Conservation (phyloP, 202 grass and related monocot species). For the Zoysia matrella region DNA sequence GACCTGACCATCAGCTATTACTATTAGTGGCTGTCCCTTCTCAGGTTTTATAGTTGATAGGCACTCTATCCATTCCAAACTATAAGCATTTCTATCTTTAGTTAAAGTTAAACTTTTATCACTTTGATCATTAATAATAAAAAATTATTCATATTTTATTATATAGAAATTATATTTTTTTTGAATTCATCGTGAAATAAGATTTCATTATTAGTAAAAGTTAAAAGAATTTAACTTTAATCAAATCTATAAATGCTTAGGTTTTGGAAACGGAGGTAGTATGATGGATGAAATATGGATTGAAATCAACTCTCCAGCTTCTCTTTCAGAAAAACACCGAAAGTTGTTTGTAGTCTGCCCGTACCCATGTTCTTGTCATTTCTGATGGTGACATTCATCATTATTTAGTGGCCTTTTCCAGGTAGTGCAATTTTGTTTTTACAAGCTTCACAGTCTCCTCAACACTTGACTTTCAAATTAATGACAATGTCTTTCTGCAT, state of each 20-base stretch:
- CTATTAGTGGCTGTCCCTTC: not conserved
- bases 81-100: too few relatives aligned
- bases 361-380: conserved; percentile 25
- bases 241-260: too few relatives aligned
- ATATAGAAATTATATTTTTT: too few relatives aligned
- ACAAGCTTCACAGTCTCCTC: conserved; percentile 49
- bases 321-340: conserved; percentile 19
- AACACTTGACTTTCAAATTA: conserved; percentile 37
- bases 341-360: conserved; percentile 23
- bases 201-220: too few relatives aligned
- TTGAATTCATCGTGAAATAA: too few relatives aligned
- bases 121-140: too few relatives aligned
- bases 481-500: conserved; percentile 34
- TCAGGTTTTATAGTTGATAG: conserved; percentile 15
- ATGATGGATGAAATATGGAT: not conserved
- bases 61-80: too few relatives aligned
- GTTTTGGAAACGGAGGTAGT: too few relatives aligned
- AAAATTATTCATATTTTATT: too few relatives aligned
- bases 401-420: conserved; percentile 35
- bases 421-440: conserved; percentile 37
- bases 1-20: conserved; percentile 35
- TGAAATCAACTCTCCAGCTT: conserved; percentile 33
- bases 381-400: conserved; percentile 32
- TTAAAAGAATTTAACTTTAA: too few relatives aligned
- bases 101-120: too few relatives aligned